Conservation (phyloP, 805 yeast genomes). For the Hanseniaspora vineae region DNA sequence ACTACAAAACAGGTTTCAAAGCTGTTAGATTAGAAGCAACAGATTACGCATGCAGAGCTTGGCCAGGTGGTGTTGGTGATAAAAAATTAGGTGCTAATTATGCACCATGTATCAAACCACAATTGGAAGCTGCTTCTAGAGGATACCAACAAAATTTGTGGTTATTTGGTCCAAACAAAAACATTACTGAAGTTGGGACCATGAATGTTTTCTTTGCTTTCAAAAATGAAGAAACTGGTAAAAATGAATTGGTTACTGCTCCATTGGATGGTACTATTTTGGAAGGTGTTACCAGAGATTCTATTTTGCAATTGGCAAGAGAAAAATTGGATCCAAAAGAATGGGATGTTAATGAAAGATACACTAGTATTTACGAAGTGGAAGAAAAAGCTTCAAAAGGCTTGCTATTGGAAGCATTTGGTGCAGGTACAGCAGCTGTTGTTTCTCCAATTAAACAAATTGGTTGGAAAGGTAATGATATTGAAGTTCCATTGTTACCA, state of each 20-base stretch:
- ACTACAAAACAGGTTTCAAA: conserved; percentile 89
- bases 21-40: conserved; percentile 93
- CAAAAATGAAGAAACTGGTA: conserved; percentile 60
- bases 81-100: conserved; percentile 94
- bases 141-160: conserved; percentile 95
- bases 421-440: conserved; percentile 95
- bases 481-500: conserved; percentile 63
- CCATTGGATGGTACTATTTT: conserved; percentile 95
- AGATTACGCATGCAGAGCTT: conserved; percentile 91
- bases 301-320: conserved; percentile 65
- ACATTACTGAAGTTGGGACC: conserved; percentile 93
- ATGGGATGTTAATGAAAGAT: conserved; percentile 79
- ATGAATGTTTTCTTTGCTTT: conserved; percentile 91
- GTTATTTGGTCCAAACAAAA: conserved; percentile 83
- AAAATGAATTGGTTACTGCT: conserved; percentile 86
- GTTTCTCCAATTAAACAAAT: conserved; percentile 87
- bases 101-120: conserved; percentile 91
- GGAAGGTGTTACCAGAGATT: conserved; percentile 94
- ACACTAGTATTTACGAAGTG: conserved; percentile 70
- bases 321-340: conserved; percentile 59
- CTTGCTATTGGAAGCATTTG: conserved; percentile 85
- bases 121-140: conserved; percentile 74
- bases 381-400: conserved; percentile 66
- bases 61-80: conserved; percentile 99
- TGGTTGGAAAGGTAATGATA: conserved; percentile 63